Evolutionary conservation across 305 asterid species (phyloP).

Genomic region (Ilex paraguariensis): DNA sequence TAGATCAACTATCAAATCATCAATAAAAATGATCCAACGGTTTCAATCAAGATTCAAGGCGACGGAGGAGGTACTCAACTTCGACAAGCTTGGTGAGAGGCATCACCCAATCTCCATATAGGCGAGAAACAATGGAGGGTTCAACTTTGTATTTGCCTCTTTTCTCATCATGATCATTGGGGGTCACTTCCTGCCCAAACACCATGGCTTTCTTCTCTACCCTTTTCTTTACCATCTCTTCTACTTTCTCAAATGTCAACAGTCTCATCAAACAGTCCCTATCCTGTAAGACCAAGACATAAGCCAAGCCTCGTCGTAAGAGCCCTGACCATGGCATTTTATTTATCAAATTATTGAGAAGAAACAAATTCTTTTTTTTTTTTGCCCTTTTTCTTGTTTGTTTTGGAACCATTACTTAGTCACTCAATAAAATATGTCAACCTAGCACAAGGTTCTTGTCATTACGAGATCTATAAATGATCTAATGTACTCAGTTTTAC

Average conservation of each 20-base stretch:
- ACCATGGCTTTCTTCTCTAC: slow-evolving; percentile 69
- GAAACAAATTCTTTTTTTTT: not conserved
- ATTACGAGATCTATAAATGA: too few species aligned
- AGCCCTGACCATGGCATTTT: not conserved
- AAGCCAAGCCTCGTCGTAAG: too few species aligned
- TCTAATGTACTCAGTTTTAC: too few species aligned
- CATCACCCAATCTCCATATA: slow-evolving; percentile 73
- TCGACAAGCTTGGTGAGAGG: slow-evolving; percentile 77
- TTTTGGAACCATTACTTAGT: not conserved
- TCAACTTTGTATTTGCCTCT: slow-evolving; percentile 46
- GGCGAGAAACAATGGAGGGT: slow-evolving; percentile 43
- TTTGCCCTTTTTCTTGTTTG: not conserved
- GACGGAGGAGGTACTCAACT: slow-evolving; percentile 74
- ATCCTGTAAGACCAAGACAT: slow-evolving; percentile 38
- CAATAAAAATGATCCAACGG: too few species aligned
- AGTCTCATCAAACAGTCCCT: slow-evolving; percentile 63
- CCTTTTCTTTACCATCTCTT: slow-evolving; percentile 63
- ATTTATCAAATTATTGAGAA: too few species aligned
- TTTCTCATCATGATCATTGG: slow-evolving; percentile 13
- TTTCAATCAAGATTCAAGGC: slow-evolving; percentile 52
- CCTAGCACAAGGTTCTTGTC: too few species aligned
- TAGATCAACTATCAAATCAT: too few species aligned
- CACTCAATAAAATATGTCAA: not conserved
- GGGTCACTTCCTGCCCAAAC: slow-evolving; percentile 61
- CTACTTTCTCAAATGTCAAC: slow-evolving; percentile 67